Base-by-base conservation (phyloP, 768 basidiomycete species). In the Neoboletus magnificus region DNA sequence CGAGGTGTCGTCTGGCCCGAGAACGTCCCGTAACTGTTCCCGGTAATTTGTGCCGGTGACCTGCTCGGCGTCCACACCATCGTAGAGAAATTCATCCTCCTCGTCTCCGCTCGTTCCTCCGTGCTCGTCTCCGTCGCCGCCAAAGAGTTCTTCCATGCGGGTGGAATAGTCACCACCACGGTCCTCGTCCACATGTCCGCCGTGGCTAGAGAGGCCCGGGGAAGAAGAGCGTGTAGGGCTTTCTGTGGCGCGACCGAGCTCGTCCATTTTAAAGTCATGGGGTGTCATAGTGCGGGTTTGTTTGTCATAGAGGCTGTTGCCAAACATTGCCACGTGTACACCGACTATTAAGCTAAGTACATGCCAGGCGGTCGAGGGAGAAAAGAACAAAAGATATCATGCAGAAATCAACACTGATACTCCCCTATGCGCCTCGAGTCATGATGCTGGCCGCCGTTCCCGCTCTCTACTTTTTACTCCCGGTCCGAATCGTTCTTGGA, bases 401-500 rank as follows among this genome's bases (percentile, higher is more conserved):
- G 43, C 46, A 60, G 55, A 56, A 57, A 62, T 53, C 48, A 30
- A 59, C 44, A 49, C 50, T 35, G 50, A n/a, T n/a, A 29, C 27
- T 40, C 50, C 45, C 30, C n/a, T 13, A 16, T 32, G 35, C 15
- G 41, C 47, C 44, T 37, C 30, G 44, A 51, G 58, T 71, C 62
- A 71, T 51, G 62, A 70, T 48, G 68, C 74, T 52, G 71, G 72
- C 57, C 81, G 74, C 52, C 81, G 74, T 54, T 82, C 81, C 54
- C 82, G 76, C 29, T 84, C 82, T 64, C 82, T 76, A 53, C 62
- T 70, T 68, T 77, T 81, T 45, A 74, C 68, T 32, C 79, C 77
- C 7, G 79, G 79, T n/a, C 89, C 89, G 73, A 90, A 94, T 52
- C 83, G 80, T 68, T 95, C 92, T 73, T 95, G 93, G 68, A 96